These are phyloP conservation scores for Begonia fuchsioides DNA, from an alignment of 306 rosid species.

Conservation along the genomic window DNA sequence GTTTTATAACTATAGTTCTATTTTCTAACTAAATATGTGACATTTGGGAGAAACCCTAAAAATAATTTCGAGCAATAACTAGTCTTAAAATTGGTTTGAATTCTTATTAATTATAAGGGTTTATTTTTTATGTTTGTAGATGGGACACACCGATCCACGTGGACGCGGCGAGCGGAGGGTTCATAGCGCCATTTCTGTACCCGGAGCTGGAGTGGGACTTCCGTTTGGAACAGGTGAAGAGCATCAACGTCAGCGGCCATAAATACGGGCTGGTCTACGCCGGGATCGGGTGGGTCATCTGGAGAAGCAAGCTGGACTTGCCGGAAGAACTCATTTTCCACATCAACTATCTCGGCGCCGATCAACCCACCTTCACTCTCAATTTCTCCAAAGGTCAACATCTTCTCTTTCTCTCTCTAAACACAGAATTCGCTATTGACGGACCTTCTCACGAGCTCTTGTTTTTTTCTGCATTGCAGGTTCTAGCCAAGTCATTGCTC, in stretches of 20 bases:
- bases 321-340: slow-evolving; percentile 93
- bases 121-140: slow-evolving; percentile 9
- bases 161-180: slow-evolving; percentile 95
- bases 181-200: slow-evolving; percentile 80
- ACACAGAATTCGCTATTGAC: too few relatives aligned
- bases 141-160: slow-evolving; percentile 98
- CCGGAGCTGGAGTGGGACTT: slow-evolving; percentile 92
- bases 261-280: slow-evolving; percentile 89
- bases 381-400: slow-evolving; percentile 70
- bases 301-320: slow-evolving; percentile 76
- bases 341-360: slow-evolving; percentile 89
- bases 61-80: too few relatives aligned
- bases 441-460: too few relatives aligned
- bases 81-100: too few relatives aligned
- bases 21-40: too few relatives aligned
- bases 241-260: slow-evolving; percentile 92
- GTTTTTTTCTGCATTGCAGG: slow-evolving; percentile 56
- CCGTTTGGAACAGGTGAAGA: slow-evolving; percentile 70
- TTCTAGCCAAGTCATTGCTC: slow-evolving; percentile 90
- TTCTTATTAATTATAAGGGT: too few relatives aligned
- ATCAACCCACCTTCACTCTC: slow-evolving; percentile 96
- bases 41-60: too few relatives aligned
- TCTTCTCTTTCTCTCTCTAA: neutral
- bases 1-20: too few relatives aligned
- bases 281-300: slow-evolving; percentile 83